A percentile compares a stretch with the other conserved stretches of the same genome.
Evolutionary conservation across 106 monocot genomes (phyloP).

Genomic region (Dendrobium officinale): DNA sequence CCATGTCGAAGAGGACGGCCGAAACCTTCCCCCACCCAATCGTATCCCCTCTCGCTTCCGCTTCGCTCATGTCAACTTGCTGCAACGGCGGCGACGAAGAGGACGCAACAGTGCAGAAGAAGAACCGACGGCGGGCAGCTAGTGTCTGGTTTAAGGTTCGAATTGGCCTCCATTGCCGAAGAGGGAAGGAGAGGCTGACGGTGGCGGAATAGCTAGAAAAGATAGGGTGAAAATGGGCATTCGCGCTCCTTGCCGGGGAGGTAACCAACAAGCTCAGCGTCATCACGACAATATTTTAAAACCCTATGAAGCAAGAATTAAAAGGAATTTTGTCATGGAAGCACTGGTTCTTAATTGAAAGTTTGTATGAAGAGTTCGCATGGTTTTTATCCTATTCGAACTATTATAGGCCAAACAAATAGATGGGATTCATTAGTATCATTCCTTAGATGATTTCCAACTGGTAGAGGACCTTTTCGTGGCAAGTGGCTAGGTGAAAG

Average conservation of each 20-base stretch:
- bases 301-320: too few species aligned
- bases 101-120: constrained; percentile 1
- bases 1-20: constrained; percentile 96
- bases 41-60: constrained; percentile 2
- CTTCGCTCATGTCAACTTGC: constrained; percentile 9
- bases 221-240: neutral
- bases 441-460: too few species aligned
- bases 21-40: constrained; percentile 70
- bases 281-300: neutral
- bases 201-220: neutral
- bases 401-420: too few species aligned
- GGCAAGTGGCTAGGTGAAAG: too few species aligned
- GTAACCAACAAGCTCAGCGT: neutral
- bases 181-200: neutral
- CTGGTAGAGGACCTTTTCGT: too few species aligned
- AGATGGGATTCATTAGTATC: too few species aligned
- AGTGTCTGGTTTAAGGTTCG: constrained; percentile 13
- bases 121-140: neutral
- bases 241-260: neutral
- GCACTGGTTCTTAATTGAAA: too few species aligned
- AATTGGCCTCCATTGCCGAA: neutral
- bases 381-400: too few species aligned
- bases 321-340: too few species aligned
- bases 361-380: too few species aligned
- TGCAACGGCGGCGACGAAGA: constrained; percentile 23